Percentiles rank a stretch among this genome's conserved stretches.
Conservation (phyloP, 2,329 filamentous ascomycete species). For the Diplodia sapinea region DNA sequence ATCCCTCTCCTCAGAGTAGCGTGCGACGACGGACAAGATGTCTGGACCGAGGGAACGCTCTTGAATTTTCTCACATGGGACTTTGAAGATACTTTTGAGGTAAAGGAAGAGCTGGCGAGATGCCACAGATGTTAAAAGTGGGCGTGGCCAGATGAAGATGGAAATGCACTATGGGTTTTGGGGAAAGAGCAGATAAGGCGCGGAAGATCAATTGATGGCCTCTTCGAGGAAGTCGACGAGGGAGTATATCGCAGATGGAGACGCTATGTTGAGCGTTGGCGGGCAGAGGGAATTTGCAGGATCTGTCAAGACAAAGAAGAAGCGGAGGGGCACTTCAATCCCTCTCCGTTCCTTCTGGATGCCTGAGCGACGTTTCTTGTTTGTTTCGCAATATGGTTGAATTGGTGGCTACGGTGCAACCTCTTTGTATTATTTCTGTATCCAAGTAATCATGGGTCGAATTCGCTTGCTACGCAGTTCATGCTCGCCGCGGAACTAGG, state of each 20-base stretch:
- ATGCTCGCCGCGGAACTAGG: no score
- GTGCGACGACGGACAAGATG: no score
- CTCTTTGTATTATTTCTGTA: no score
- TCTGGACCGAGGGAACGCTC: neutral
- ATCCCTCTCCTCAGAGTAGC: neutral
- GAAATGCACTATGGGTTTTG: neutral
- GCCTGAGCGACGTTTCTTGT: neutral
- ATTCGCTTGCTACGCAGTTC: no score
- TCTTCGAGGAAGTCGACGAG: neutral
- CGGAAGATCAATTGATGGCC: neutral
- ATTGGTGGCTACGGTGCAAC: neutral
- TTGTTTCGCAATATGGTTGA: no score
- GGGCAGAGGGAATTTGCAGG: neutral
- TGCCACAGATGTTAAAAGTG: neutral
- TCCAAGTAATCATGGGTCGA: no score
- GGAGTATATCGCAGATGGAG: neutral
- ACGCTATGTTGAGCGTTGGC: neutral
- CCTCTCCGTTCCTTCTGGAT: neutral
- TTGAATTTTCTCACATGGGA: neutral
- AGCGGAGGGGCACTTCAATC: neutral
- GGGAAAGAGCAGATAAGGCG: neutral
- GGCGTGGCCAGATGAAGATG: no score
- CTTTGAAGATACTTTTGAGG: neutral
- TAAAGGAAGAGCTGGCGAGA: fast-evolving
- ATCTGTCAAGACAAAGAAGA: neutral